Evolutionary conservation across 768 basidiomycete genomes (phyloP), one percentile per base, ranked within the genome.

Genomic region (Trametes gibbosa): DNA sequence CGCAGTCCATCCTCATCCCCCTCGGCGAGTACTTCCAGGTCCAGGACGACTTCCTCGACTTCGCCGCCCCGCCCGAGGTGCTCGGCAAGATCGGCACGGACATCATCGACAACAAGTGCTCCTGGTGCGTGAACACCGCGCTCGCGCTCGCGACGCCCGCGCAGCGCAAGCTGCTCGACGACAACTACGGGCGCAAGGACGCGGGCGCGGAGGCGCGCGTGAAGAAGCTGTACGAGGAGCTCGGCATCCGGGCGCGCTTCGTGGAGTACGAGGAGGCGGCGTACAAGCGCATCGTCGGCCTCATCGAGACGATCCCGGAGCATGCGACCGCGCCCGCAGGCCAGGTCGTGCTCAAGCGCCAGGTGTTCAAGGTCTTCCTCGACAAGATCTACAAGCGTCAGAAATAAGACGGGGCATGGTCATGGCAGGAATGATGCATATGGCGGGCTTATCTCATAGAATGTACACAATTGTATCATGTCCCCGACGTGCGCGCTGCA

Each of bases 11-110:
- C 71, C 84, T 98, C 41, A 76, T 98, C 54, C 92, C 92, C 4
- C 81, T 98, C 56, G 96, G 96, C 48, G 95, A 97, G 74, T 99
- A 98, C 76, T 98, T 98, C 86, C 96, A 99, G 75, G 82, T 96
- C 59, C 96, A 99, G 74, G 96, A 98, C 71, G 96, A 98, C 75
- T 98, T 87, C 75, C 84, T 98, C 67, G 97, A 99, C 74, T 97
- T 85, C 71, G 87, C 90, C 19, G 94, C 88, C 5, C 83, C 90
- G 8, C 92, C 94, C 0, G 94, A 95, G 74, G 81, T 89, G 66
- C 89, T 98, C 51, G 96, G 96, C 47, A 98, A 99, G 77, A 86
- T 99, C 59, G 97, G 96, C 21, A 98, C 96, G 16, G 97, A 98
- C 72, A 99, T 99, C 68, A 73, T 98, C 58, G 96, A 99, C 75